Evolutionary conservation across 176 grass and related monocot genomes (phyloP).

Genomic region (Coix lacrymajobi): DNA sequence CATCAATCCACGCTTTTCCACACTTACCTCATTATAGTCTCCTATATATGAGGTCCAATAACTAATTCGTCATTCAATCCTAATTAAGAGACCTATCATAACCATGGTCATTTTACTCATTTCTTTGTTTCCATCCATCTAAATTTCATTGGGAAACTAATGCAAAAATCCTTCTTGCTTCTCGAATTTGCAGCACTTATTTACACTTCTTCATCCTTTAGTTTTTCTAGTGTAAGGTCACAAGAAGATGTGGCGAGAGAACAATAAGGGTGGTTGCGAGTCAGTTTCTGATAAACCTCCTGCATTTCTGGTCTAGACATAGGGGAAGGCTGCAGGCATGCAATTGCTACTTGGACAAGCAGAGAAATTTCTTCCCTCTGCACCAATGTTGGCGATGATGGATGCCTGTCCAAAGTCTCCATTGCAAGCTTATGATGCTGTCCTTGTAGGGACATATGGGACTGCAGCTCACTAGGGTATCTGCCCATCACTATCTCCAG

Average conservation of each 20-base stretch:
- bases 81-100: too few relatives aligned
- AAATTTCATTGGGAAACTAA: too few relatives aligned
- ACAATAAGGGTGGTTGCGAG: not conserved
- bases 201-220: not conserved
- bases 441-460: not conserved
- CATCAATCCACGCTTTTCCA: too few relatives aligned
- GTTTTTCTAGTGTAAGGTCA: not conserved
- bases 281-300: not conserved
- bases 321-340: not conserved
- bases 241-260: not conserved
- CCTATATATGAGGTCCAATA: too few relatives aligned
- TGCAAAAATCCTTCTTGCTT: not conserved
- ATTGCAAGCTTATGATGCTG: not conserved
- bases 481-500: not conserved
- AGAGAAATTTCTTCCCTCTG: not conserved
- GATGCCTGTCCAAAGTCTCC: not conserved
- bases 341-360: not conserved
- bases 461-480: not conserved
- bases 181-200: not conserved
- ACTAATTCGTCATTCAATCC: too few relatives aligned
- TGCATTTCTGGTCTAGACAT: constrained; percentile 1
- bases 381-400: not conserved
- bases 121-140: too few relatives aligned
- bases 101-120: too few relatives aligned
- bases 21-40: too few relatives aligned